Evolutionary conservation across 495 filamentous ascomycete genomes (phyloP).

Genomic region (Achaetomiella virescens): DNA sequence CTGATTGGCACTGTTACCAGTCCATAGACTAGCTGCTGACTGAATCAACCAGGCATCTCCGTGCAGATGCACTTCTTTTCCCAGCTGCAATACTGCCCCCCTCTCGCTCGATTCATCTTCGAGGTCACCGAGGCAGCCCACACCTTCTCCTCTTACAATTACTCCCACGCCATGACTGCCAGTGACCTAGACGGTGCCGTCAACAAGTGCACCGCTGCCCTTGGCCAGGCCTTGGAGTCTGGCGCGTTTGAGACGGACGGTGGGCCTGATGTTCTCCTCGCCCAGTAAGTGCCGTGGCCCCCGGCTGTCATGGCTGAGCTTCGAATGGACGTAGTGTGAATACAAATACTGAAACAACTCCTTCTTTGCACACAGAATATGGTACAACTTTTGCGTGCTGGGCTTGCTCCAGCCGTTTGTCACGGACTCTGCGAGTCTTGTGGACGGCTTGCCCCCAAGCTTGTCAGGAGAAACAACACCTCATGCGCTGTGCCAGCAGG

Average conservation of each 20-base stretch:
- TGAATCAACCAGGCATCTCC: conserved; percentile 15
- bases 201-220: conserved; percentile 17
- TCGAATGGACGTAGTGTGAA: too few species aligned
- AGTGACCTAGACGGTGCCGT: conserved; percentile 24
- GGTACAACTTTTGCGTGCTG: conserved; percentile 27
- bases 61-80: conserved; percentile 24
- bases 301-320: too few species aligned
- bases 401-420: conserved; percentile 23
- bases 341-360: neutral
- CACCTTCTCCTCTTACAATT: conserved; percentile 25
- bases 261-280: conserved; percentile 20
- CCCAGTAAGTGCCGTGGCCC: conserved; percentile 14
- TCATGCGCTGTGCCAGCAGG: conserved; percentile 14
- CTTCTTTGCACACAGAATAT: conserved; percentile 10
- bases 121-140: conserved; percentile 24
- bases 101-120: conserved; percentile 20
- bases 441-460: conserved; percentile 8
- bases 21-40: neutral
- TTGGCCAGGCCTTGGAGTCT: conserved; percentile 6
- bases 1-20: neutral
- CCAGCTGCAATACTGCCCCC: conserved; percentile 20
- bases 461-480: conserved; percentile 14
- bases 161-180: conserved; percentile 23
- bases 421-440: conserved; percentile 14
- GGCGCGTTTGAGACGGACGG: neutral